Evolutionary conservation across 192 early-diverging fungal species (phyloP), one percentile per base, ranked within the genome.

Genomic region (Linnemannia hyalina): DNA sequence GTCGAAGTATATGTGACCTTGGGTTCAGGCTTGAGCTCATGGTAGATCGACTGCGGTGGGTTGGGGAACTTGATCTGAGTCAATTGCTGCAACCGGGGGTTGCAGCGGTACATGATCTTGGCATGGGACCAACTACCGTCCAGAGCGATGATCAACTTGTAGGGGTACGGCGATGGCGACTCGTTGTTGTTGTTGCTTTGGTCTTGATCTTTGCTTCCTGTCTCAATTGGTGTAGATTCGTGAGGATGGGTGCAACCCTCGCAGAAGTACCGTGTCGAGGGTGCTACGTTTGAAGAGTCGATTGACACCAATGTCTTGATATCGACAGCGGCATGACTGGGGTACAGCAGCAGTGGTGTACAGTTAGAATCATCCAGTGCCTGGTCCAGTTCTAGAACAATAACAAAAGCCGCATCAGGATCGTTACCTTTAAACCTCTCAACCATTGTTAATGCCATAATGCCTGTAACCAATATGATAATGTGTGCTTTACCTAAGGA

Each of bases 121-220:
- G 87, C 87, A 15, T 88, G 87, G 2, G 87, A 88, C 87, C 87
- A 88, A 38, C 78, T 83, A 3, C 87, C 87, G 49, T 88, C 87
- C 32, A 88, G 41, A 5, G 87, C 87, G 60, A 88, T 83, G 60
- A 88, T 65, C 26, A 83, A 78, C 54, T 75, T 83, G 29, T 88
- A 83, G 23, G 82, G 75, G 54, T 81, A 86, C 22, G 77, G 20
- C 1, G 68, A n/a, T 35, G 74, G 23, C 11, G 36, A n/a, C 3
- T 70, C 20, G 68, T 35, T 74, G 26, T 22, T 40, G 68, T 6
- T 22, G 2, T 40, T 42, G 60, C 38, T 71, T 16, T 10, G 44
- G 35, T 57, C 70, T 11, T 8, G 46, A 32, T 41, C 71, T 32
- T 16, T 47, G 29, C 23, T 18, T 20, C 32, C 20, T 60, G 60